Evolutionary conservation across 2,329 filamentous ascomycete species (phyloP), one percentile per base, ranked within the genome.

Genomic region (Parastagonospora nodorum): DNA sequence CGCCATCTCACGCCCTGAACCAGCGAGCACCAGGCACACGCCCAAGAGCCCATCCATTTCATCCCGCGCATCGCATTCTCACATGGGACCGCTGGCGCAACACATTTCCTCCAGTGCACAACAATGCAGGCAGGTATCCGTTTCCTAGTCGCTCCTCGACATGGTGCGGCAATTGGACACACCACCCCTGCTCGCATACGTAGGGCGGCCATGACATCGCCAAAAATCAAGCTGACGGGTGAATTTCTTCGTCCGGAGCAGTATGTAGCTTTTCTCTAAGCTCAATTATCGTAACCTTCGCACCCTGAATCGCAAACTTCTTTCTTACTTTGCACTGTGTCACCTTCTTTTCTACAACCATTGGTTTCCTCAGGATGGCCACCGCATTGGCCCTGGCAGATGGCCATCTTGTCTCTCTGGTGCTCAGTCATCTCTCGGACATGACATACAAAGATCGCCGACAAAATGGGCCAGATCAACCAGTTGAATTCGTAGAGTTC

Each of bases 401-500:
- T 48, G 58, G 53, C 49, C 58, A 56, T 32, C 59, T 73, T 19
- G 60, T 72, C 3, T 61, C 62, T 7, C 54, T 43, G 24, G 55
- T 71, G 19, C 53, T 71, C 16, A 51, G 60, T 15, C 60, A 67
- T 38, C 58, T 71, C n/a, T 67, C 67, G 8, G 57, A 64, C 37
- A 68, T 65, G 60, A 67, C 58, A 31, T 68, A 70, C 49, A 68
- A 63, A 48, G 60, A 66, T 30, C 59, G 69, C 35, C 48, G 63
- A 42, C 69, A 73, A 45, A 53, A 48, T 31, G 66, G 67, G n/a
- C 63, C 65, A 9, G 66, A 72, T 36, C 50, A 63, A 27, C 67
- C 68, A 2, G 68, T 71, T 5, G 67, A 70, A 53, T 63, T 71
- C 39, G 58, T 71, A 32, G 68, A 69, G 46, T 66, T 66, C 46